Evolutionary conservation across 805 yeast species (phyloP), one percentile per base, ranked within the genome.

Genomic region (Dipodascus geniculatus): DNA sequence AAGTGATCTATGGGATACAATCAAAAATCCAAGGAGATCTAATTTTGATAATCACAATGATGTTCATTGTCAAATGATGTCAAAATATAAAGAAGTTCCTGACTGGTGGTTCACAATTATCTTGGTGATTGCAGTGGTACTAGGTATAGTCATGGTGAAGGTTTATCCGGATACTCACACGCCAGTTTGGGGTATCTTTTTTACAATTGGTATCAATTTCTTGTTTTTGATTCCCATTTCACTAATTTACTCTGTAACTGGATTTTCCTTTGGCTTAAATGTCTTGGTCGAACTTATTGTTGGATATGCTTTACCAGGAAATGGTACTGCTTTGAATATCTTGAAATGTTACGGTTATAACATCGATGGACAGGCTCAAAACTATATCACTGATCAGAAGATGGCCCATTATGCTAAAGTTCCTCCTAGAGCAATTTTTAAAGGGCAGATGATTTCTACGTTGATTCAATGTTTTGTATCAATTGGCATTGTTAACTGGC

Each of bases 251-350:
- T 80, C 87, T 2, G 76, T 77, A 28, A 81, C 88, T 0, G 83
- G 82, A 66, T 74, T 68, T 50, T 61, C 74, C 2, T 73, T 82
- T 56, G 81, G 82, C n/a, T 68, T 83, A 56, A 79, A 79, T 61
- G 85, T 82, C 1, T 66, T 84, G 51, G 77, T 80, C 4, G 87
- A 83, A 61, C 68, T 84, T 52, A 73, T 84, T 53, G 77, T 80
- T 50, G 88, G 88, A 1, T 82, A 80, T 61, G 76, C 82, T 51
- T 70, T 81, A 19, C 87, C 87, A 2, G 86, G 82, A 1, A 71
- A 73, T 69, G 81, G 81, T 22, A 62, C 70, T 48, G 83, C 83
- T 2, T 65, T 78, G 53, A 77, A 75, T 72, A 69, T 76, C 11
- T 62, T 79, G 54, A 75, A 62, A 80, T 83, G 56, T 69, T 65